phyloP scores from a whole-genome alignment of 768 basidiomycete species.

The Psilocybe sp. region DNA sequence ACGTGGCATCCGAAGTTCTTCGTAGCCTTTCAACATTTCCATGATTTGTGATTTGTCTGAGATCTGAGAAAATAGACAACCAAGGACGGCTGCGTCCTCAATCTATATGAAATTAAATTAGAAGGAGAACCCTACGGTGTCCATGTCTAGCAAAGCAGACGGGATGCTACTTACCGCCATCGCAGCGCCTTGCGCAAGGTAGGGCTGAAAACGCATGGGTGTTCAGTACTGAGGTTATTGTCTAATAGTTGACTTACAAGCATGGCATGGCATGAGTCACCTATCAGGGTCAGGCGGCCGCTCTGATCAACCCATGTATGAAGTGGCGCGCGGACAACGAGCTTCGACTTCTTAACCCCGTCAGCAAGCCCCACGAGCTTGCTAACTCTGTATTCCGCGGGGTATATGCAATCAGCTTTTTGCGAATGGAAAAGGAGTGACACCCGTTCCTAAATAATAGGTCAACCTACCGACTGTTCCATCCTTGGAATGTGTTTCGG shows the following conservation, averaged over 20 bases:
- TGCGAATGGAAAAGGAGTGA: no score
- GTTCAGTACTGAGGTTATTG: no score
- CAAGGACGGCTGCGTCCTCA: no score
- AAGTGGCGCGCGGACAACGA: constrained; percentile 48
- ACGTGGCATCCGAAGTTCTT: no score
- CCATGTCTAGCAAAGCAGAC: no score
- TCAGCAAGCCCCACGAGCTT: constrained; percentile 46
- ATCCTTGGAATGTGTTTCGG: constrained; percentile 42
- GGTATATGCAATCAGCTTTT: no score
- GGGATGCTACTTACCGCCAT: no score
- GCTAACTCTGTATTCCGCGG: constrained; percentile 32
- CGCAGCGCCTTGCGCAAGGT: constrained; percentile 53
- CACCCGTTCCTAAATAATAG: neutral
- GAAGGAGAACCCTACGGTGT: no score
- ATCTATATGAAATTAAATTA: no score
- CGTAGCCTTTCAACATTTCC: no score
- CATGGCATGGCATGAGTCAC: constrained; percentile 60
- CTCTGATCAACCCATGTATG: constrained; percentile 45
- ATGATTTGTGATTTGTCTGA: no score
- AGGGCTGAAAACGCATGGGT: constrained; percentile 32
- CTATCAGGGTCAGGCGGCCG: constrained; percentile 42
- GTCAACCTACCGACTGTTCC: constrained; percentile 42
- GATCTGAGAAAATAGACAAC: no score
- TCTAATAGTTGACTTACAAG: constrained; percentile 34
- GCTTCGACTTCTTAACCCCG: constrained; percentile 42